These are phyloP conservation scores for Fusarium fujikuroi DNA, from an alignment of 2,329 filamentous ascomycete species.

Conservation along the genomic window DNA sequence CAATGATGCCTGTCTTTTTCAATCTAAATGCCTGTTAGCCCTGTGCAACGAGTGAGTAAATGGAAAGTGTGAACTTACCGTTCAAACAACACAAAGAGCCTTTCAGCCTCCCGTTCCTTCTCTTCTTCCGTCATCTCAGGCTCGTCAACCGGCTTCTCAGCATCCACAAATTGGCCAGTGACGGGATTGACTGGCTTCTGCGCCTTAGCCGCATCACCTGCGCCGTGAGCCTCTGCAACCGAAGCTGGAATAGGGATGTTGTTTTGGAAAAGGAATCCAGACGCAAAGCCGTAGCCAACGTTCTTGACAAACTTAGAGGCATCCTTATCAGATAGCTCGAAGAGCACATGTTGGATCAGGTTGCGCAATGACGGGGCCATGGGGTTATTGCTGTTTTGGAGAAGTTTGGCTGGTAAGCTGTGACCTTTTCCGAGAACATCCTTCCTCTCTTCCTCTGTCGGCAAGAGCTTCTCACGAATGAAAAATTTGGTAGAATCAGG, in stretches of 20 bases:
- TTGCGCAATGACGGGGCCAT: constrained; percentile 77
- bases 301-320: constrained; percentile 85
- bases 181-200: constrained; percentile 77
- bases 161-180: constrained; percentile 83
- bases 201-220: constrained; percentile 42
- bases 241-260: constrained; percentile 80
- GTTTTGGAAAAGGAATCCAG: constrained; percentile 87
- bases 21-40: constrained; percentile 56
- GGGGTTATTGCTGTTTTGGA: constrained; percentile 81
- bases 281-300: constrained; percentile 93
- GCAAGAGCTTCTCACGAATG: constrained; percentile 77
- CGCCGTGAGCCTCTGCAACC: constrained; percentile 61
- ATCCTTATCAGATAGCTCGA: constrained; percentile 86
- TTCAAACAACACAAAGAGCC: constrained; percentile 90
- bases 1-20: constrained; percentile 78
- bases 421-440: constrained; percentile 80
- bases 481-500: constrained; percentile 68
- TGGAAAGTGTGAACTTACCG: constrained; percentile 59
- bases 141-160: constrained; percentile 67
- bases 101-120: constrained; percentile 91
- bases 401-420: constrained; percentile 78
- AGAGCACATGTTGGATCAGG: constrained; percentile 81
- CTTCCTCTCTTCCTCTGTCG: constrained; percentile 79
- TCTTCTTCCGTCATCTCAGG: constrained; percentile 90
- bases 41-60: background rate